Evolutionary conservation across 192 early-diverging fungal genomes (phyloP).

Genomic region (Piromyces finnis): DNA sequence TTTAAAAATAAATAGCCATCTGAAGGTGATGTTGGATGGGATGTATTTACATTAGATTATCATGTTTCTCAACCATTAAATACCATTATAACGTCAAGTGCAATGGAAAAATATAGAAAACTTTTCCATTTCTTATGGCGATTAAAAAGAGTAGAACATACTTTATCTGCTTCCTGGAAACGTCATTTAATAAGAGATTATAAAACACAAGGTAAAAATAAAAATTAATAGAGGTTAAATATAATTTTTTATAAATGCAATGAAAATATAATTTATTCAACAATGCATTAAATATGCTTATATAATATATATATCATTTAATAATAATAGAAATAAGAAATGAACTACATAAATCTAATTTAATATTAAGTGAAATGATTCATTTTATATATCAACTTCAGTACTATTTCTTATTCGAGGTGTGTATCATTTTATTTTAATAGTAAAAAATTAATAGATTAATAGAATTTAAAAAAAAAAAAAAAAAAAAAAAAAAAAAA

Average conservation of each 20-base stretch:
- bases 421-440: too few relatives aligned
- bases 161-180: slow-evolving; percentile 56
- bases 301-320: too few relatives aligned
- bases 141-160: slow-evolving; percentile 71
- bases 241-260: too few relatives aligned
- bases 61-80: slow-evolving; percentile 62
- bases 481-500: not conserved
- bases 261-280: too few relatives aligned
- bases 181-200: slow-evolving; percentile 15
- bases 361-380: slow-evolving; percentile 69
- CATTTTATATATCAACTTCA: slow-evolving; percentile 90
- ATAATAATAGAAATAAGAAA: slow-evolving; percentile 1
- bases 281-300: too few relatives aligned
- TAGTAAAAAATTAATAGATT: too few relatives aligned
- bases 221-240: too few relatives aligned
- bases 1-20: slow-evolving; percentile 25
- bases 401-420: slow-evolving; percentile 83
- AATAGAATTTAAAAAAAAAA: too few relatives aligned
- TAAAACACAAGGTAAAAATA: not conserved
- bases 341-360: slow-evolving; percentile 46
- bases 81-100: slow-evolving; percentile 52
- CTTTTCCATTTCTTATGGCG: slow-evolving; percentile 79
- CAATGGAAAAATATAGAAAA: slow-evolving; percentile 63
- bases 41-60: slow-evolving; percentile 83
- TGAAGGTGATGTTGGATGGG: slow-evolving; percentile 65